These are phyloP conservation scores for Plasmodium ovale DNA, from an alignment of 169 alveolate species.

Conservation along the genomic window DNA sequence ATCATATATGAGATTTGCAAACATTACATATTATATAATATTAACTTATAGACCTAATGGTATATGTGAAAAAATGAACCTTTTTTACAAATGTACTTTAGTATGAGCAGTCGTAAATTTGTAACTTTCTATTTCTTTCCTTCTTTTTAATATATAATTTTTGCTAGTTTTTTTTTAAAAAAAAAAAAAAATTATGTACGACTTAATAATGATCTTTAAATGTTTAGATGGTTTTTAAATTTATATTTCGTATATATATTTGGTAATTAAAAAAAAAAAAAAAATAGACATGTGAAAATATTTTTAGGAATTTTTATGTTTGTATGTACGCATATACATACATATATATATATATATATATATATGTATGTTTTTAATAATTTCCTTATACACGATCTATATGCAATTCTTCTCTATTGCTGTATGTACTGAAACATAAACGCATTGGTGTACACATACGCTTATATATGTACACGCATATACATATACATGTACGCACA, in stretches of 20 bases:
- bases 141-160: background rate
- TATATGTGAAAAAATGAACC: too few species aligned
- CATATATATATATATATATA: conserved; percentile 11
- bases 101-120: background rate
- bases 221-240: conserved; percentile 21
- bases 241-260: conserved; percentile 17
- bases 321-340: conserved; percentile 15
- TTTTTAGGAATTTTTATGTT: conserved; percentile 31
- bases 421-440: conserved; percentile 44
- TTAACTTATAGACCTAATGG: background rate
- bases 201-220: conserved; percentile 53
- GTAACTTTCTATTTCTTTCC: background rate
- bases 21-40: too few species aligned
- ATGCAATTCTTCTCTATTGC: conserved; percentile 13
- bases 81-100: background rate
- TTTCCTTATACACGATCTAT: conserved; percentile 17
- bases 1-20: background rate
- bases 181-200: conserved; percentile 4
- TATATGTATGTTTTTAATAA: background rate
- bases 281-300: conserved; percentile 22
- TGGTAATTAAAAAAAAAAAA: conserved; percentile 34
- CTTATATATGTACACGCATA: conserved; percentile 18
- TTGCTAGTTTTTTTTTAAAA: background rate
- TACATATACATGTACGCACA: conserved; percentile 23
- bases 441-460: conserved; percentile 6